These are phyloP conservation scores for Daldinia vernicosa DNA, from an alignment of 495 filamentous ascomycete genomes.

Conservation along the genomic window DNA sequence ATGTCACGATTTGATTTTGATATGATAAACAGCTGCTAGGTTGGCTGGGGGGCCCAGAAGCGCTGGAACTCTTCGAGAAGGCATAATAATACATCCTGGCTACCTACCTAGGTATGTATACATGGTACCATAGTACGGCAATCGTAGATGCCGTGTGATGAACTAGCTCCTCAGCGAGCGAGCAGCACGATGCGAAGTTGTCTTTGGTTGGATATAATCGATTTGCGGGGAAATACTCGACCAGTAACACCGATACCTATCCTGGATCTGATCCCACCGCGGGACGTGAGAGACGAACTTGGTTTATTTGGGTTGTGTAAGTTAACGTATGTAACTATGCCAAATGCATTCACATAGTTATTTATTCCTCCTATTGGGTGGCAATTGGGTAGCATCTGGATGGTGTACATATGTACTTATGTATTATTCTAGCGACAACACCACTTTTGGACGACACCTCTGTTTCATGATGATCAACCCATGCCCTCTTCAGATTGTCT, in stretches of 20 bases:
- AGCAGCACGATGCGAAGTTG: conserved; percentile 21
- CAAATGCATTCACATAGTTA: background rate
- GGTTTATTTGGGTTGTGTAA: conserved; percentile 32
- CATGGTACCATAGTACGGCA: conserved; percentile 21
- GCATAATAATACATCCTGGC: conserved; percentile 13
- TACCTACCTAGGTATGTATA: conserved; percentile 19
- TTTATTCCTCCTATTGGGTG: conserved; percentile 33
- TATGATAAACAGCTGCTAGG: conserved; percentile 22
- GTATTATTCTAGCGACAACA: conserved; percentile 21
- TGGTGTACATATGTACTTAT: too few relatives aligned
- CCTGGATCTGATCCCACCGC: conserved; percentile 42
- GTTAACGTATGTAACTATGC: conserved; percentile 36
- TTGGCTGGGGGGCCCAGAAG: conserved; percentile 5
- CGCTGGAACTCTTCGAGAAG: conserved; percentile 40
- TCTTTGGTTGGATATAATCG: conserved; percentile 41
- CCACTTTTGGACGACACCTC: conserved; percentile 13
- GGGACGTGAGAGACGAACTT: conserved; percentile 27
- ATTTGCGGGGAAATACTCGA: conserved; percentile 48
- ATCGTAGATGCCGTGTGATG: conserved; percentile 34
- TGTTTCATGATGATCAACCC: conserved; percentile 42
- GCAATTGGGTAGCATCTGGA: conserved; percentile 23
- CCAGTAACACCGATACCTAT: conserved; percentile 46
- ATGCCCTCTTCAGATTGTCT: conserved; percentile 27
- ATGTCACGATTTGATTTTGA: conserved; percentile 35
- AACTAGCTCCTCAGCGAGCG: conserved; percentile 28